Evolutionary conservation across 345 rosid genomes (phyloP).

Genomic region (Fremontodendron californicum): DNA sequence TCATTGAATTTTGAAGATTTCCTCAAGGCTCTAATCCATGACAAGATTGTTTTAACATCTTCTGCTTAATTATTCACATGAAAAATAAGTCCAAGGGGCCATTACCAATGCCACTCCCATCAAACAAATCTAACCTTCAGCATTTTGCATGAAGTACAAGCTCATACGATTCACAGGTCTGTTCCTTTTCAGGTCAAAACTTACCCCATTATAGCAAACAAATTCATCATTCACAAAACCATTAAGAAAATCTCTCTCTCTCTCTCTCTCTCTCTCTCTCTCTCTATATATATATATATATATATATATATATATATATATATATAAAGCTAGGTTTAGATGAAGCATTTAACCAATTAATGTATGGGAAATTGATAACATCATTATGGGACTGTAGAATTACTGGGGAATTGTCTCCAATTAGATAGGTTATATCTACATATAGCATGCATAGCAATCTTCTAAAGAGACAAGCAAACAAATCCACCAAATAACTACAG

Average conservation of each 20-base stretch:
- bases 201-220: neutral
- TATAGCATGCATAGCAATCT: neutral
- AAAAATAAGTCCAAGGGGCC: neutral
- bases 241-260: neutral
- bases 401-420: neutral
- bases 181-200: neutral
- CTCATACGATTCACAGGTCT: neutral
- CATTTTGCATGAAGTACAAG: neutral
- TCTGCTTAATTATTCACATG: neutral
- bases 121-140: neutral
- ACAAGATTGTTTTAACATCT: neutral
- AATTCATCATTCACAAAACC: neutral
- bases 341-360: neutral
- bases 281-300: too few relatives aligned
- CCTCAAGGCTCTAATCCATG: neutral
- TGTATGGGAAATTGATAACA: neutral
- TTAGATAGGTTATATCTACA: neutral
- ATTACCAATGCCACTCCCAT: neutral
- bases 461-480: neutral
- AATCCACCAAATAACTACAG: neutral
- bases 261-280: too few relatives aligned
- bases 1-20: neutral
- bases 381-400: neutral
- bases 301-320: too few relatives aligned
- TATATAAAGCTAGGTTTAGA: neutral